Conservation (phyloP, 2,329 filamentous ascomycete species). For the Cladobotryum mycophilum region DNA sequence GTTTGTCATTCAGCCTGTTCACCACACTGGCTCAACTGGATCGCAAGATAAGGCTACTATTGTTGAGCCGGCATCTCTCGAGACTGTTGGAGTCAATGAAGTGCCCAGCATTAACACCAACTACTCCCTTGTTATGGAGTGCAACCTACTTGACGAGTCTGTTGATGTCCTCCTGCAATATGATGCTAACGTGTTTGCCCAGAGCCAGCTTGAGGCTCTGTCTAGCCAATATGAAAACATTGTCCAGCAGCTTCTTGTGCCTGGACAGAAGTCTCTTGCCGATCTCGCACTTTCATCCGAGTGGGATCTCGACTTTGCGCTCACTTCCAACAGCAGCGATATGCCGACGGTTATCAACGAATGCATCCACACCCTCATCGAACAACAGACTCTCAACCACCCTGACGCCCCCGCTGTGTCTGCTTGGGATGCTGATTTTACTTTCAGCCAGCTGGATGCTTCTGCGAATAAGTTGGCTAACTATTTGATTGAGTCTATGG, state of each 20-base stretch:
- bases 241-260: not conserved
- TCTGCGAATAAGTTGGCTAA: not conserved
- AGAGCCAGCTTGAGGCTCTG: not conserved
- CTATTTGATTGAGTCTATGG: not conserved
- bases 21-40: not conserved
- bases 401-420: conserved; percentile 5
- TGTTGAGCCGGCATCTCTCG: too few species aligned
- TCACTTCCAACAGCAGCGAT: not conserved
- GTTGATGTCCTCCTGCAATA: not conserved
- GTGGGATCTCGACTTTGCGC: conserved; percentile 4
- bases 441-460: not conserved
- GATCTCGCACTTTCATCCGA: not conserved
- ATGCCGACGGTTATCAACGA: not conserved
- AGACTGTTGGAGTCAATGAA: not conserved
- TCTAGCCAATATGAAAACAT: not conserved
- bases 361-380: conserved; percentile 5
- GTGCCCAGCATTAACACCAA: not conserved
- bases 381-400: not conserved
- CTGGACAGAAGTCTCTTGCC: not conserved
- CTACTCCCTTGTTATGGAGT: conserved; percentile 5
- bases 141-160: not conserved
- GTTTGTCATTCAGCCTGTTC: conserved; percentile 2
- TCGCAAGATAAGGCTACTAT: not conserved
- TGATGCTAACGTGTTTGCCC: not conserved
- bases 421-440: conserved; percentile 1